Evolutionary conservation across 2,329 filamentous ascomycete genomes (phyloP), one percentile per base, ranked within the genome.

Genomic region (Kalmusia sp.): DNA sequence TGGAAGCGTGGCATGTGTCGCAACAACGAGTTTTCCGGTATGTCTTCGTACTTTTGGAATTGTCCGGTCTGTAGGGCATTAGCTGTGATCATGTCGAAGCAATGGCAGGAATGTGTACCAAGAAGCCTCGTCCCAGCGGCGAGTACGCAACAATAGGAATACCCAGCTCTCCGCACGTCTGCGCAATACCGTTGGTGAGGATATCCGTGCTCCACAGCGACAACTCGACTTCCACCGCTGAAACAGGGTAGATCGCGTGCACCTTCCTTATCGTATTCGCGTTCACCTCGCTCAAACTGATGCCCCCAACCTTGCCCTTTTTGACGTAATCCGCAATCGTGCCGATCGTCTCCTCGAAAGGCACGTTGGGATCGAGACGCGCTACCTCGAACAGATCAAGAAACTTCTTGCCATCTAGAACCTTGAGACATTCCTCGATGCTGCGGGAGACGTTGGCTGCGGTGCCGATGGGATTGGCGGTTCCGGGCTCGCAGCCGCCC

Each of bases 61-160:
- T 64, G 59, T 51, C 69, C 72, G 5, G 70, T 71, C 68, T 84
- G 31, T 62, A 12, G 1, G 21, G 11, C 12, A 50, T 72, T 27
- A 72, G 68, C 45, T 38, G 8, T 43, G 37, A n/a, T n/a, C 19
- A 84, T 68, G 0, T 68, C 33, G 74, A 61, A 4, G 82, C 14
- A 69, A 85, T 86, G 90, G 40, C 76, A 79, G 51, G 63, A 72
- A 28, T n/a, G 21, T 67, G 72, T 71, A 65, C 76, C 67, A 77
- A 62, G 74, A 85, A 82, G 1, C 86, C 86, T 22, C 83, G 77
- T 4, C 89, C 87, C 0, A 92, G 78, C 1, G 90, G 90, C 38
- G 87, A 88, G 74, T 92, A 93, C 3, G 71, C 71, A n/a, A 91
- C 74, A 41, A 93, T 76, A 0, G 88, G 87, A 54, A 93, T 91